phyloP scores from a whole-genome alignment of 73 alveolate species.

The Symbiodinium pilosum region DNA sequence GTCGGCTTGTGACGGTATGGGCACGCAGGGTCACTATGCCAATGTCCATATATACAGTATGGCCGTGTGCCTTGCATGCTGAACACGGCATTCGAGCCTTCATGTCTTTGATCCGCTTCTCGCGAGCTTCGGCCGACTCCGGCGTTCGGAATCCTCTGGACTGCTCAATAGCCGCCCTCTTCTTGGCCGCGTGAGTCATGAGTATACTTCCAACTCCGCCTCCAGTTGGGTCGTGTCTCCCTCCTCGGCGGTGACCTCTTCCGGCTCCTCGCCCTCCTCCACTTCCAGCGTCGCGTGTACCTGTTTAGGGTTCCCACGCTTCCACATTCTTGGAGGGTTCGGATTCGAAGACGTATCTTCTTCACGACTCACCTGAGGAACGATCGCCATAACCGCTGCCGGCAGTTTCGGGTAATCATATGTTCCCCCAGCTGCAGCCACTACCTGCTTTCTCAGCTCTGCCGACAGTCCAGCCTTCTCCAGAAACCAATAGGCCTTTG shows the following conservation, averaged over 20 bases:
- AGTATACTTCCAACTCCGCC: not conserved
- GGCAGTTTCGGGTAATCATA: not conserved
- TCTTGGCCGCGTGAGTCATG: not conserved
- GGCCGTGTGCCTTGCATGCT: conserved; percentile 32
- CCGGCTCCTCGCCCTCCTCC: not conserved
- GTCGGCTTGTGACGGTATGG: not conserved
- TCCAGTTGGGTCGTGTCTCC: not conserved
- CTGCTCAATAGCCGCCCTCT: not conserved
- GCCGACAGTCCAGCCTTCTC: not conserved
- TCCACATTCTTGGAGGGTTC: not conserved
- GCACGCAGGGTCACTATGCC: not conserved
- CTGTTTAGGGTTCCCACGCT: not conserved
- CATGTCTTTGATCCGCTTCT: conserved; percentile 1
- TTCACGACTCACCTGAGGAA: not conserved
- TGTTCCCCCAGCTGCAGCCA: not conserved
- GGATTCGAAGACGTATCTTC: not conserved
- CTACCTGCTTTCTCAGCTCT: not conserved
- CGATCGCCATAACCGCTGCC: not conserved
- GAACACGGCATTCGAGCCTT: not conserved
- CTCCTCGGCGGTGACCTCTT: not conserved
- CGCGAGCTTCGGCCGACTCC: not conserved
- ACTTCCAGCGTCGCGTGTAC: conserved; percentile 15
- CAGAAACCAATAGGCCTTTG: conserved; percentile 11
- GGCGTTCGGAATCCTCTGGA: not conserved
- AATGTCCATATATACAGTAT: conserved; percentile 23